Conservation (phyloP, 805 yeast species). For the Komagataella pseudopastoris region DNA sequence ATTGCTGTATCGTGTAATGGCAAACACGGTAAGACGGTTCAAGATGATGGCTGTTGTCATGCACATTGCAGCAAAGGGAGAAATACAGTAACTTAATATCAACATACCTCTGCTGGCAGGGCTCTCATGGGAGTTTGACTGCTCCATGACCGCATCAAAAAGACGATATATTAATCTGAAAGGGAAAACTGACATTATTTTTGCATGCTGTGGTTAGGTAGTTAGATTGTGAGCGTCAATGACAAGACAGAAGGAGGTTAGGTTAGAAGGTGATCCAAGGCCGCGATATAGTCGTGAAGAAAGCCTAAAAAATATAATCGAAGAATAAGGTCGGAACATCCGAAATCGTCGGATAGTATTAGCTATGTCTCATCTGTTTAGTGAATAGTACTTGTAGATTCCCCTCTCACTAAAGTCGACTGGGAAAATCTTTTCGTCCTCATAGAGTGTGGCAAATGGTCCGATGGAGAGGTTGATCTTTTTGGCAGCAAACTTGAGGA, state of each 20-base stretch:
- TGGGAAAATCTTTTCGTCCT: slow-evolving; percentile 32
- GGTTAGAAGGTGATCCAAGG: not conserved
- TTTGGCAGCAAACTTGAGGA: slow-evolving; percentile 37
- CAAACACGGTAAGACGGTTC: slow-evolving; percentile 46
- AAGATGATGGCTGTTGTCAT: slow-evolving; percentile 43
- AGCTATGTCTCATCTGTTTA: slow-evolving; percentile 25
- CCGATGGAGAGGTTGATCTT: slow-evolving; percentile 45
- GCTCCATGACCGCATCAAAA: slow-evolving; percentile 18
- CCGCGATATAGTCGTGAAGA: not conserved
- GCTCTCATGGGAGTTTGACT: slow-evolving; percentile 15
- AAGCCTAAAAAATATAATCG: not conserved
- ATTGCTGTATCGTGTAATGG: slow-evolving; percentile 30
- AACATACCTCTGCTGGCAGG: slow-evolving; percentile 21
- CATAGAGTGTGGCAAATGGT: slow-evolving; percentile 24
- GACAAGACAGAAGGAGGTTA: not conserved
- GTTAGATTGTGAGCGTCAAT: not conserved
- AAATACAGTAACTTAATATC: slow-evolving; percentile 33
- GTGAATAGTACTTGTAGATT: slow-evolving; percentile 42
- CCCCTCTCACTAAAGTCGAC: slow-evolving; percentile 36
- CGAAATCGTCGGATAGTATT: not conserved
- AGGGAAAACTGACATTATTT: not conserved
- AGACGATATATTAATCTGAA: slow-evolving; percentile 3
- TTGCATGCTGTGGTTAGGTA: not conserved
- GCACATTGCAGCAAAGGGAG: slow-evolving; percentile 38
- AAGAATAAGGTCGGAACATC: not conserved